These are phyloP conservation scores for Exophiala sp. DNA, from an alignment of 2,329 filamentous ascomycete genomes.

Conservation along the genomic window DNA sequence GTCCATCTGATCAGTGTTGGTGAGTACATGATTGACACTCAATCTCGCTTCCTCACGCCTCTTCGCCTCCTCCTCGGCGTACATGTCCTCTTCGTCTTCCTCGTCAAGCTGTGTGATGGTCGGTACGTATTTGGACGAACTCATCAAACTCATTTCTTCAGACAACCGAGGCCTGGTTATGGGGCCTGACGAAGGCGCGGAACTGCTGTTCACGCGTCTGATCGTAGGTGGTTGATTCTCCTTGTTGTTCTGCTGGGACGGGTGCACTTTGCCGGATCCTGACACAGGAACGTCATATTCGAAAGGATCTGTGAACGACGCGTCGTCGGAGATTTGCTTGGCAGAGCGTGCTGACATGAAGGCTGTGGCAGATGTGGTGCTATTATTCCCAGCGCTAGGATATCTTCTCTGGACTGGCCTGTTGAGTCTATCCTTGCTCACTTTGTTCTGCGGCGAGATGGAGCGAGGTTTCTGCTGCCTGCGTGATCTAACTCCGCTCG, in stretches of 20 bases:
- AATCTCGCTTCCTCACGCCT: constrained; percentile 6
- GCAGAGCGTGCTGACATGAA: constrained; percentile 1
- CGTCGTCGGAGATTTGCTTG: constrained; percentile 5
- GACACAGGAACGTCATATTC: constrained; percentile 8
- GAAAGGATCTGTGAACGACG: constrained; percentile 16
- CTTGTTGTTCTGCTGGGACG: background rate
- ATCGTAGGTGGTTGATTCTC: background rate
- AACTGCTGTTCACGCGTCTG: background rate
- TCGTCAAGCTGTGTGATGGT: background rate
- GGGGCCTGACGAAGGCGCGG: constrained; percentile 2
- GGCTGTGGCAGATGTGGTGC: background rate
- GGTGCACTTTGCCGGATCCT: background rate
- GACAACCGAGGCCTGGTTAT: constrained; percentile 2
- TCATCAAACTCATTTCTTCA: constrained; percentile 7
- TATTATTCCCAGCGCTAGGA: constrained; percentile 6
- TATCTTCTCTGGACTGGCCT: constrained; percentile 1
- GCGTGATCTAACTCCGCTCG: background rate
- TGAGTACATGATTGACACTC: constrained; percentile 17
- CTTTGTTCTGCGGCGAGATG: background rate
- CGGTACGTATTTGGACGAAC: background rate
- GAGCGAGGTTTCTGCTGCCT: constrained; percentile 1
- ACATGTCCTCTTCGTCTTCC: constrained; percentile 1
- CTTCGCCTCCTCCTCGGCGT: background rate
- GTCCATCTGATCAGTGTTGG: constrained; percentile 18
- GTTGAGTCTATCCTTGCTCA: background rate